A percentile compares a stretch with the other conserved stretches of the same genome.
Conservation (phyloP, 1,284 basidiomycete species). For the Lentinula novae-zelandiae region DNA sequence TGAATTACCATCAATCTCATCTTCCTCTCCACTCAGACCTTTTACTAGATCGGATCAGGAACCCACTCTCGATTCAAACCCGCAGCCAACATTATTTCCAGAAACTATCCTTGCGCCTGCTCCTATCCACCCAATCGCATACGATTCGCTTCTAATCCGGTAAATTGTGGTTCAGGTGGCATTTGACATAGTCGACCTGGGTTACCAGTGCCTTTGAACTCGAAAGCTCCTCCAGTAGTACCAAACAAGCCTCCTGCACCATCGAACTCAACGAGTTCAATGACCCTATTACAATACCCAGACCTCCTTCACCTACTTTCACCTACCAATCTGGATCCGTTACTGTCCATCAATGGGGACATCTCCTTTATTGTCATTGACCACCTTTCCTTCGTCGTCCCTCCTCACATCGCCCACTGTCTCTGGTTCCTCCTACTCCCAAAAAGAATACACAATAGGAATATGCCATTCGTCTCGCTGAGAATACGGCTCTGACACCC, state of each 20-base stretch:
- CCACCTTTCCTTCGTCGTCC: neutral
- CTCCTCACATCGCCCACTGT: neutral
- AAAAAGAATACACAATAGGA: slow-evolving; percentile 66
- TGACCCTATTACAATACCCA: slow-evolving; percentile 11
- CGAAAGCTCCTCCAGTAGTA: no score
- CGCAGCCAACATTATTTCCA: slow-evolving; percentile 4
- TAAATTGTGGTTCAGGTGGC: slow-evolving; percentile 21
- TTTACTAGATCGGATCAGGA: no score
- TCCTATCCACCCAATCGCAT: slow-evolving; percentile 45
- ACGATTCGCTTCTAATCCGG: slow-evolving; percentile 66
- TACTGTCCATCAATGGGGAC: neutral
- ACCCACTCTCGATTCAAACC: no score
- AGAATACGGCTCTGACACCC: slow-evolving; percentile 96
- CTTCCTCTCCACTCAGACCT: no score
- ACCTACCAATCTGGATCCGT: slow-evolving; percentile 2
- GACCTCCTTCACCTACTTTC: slow-evolving; percentile 1
- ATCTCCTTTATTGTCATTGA: neutral
- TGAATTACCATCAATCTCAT: no score
- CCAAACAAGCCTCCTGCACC: no score
- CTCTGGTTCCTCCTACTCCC: slow-evolving; percentile 6
- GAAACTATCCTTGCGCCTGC: neutral
- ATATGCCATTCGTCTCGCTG: slow-evolving; percentile 90
- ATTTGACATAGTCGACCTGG: slow-evolving; percentile 46
- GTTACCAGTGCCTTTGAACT: slow-evolving; percentile 31
- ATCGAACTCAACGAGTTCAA: no score